These are phyloP conservation scores for Podospora conica DNA, from an alignment of 495 filamentous ascomycete species.

Conservation along the genomic window DNA sequence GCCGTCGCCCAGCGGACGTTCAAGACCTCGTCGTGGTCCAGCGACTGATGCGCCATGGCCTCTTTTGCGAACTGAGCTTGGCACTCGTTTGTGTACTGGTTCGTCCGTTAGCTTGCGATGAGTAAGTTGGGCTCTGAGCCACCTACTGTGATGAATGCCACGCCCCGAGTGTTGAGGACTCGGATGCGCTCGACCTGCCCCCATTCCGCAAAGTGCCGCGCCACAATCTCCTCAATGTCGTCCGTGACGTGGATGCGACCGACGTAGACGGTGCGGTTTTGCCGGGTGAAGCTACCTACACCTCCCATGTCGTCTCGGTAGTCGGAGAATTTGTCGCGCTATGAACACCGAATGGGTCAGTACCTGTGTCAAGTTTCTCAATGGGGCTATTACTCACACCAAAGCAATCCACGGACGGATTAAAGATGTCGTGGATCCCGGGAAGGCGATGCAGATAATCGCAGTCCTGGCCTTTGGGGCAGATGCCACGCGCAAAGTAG, in stretches of 20 bases:
- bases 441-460: slow-evolving; percentile 90
- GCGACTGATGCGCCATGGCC: slow-evolving; percentile 73
- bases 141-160: slow-evolving; percentile 73
- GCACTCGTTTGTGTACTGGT: slow-evolving; percentile 59
- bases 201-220: slow-evolving; percentile 91
- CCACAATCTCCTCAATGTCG: slow-evolving; percentile 95
- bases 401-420: slow-evolving; percentile 89
- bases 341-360: not conserved
- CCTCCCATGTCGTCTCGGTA: slow-evolving; percentile 97
- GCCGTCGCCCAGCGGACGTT: slow-evolving; percentile 97
- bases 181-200: slow-evolving; percentile 81
- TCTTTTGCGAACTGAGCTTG: slow-evolving; percentile 88
- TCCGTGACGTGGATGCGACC: slow-evolving; percentile 94
- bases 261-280: slow-evolving; percentile 88
- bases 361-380: not conserved
- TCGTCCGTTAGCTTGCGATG: not conserved
- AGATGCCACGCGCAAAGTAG: slow-evolving; percentile 66
- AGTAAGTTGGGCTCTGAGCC: not conserved
- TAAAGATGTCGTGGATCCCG: slow-evolving; percentile 73
- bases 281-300: slow-evolving; percentile 81
- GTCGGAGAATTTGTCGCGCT: slow-evolving; percentile 72
- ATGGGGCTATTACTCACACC: slow-evolving; percentile 33
- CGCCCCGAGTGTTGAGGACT: slow-evolving; percentile 84
- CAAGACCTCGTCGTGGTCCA: slow-evolving; percentile 80
- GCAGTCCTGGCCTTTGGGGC: slow-evolving; percentile 79